Evolutionary conservation across 2,329 filamentous ascomycete genomes (phyloP), one percentile per base, ranked within the genome.

Genomic region (Apiospora koreana): DNA sequence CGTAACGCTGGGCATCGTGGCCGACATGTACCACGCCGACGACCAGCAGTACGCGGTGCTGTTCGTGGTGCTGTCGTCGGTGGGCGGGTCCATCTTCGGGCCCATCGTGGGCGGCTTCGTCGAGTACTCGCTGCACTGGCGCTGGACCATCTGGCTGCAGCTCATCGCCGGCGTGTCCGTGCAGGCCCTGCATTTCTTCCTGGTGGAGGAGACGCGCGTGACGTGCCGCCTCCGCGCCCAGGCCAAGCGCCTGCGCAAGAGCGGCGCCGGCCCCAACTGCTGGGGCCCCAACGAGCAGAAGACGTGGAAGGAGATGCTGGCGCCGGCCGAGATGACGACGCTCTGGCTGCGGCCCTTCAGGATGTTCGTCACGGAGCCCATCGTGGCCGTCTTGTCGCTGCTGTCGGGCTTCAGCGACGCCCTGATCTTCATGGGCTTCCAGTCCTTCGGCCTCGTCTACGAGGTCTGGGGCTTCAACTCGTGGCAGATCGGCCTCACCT

Each of bases 351-450:
- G 89, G 2, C 89, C 90, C n/a, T 91, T 90, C 79, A 82, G 82
- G 70, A 89, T 91, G 85, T 88, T 91, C 75, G 71, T 87, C 65
- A 88, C 83, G 1, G 89, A 92, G 77, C 88, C 88, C 0, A 91
- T 92, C 71, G 89, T 91, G 23, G 79, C 86, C 46, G 85, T 83
- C 69, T 81, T 91, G 4, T 91, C 88, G 3, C 80, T 89, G 1
- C 82, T 91, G 58, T 87, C 84, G 69, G 89, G 89, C 45, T 91
- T 91, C 82, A 87, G 84, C 74, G 89, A 91, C 74, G 88, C 88
- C 1, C 81, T 92, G 58, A 90, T 92, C 76, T 92, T 91, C 80
- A 90, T 89, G 81, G 91, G 91, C 78, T 85, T 92, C 48, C 87
- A 92, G 75, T 89, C 87, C 0, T 91, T 91, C 71, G 79, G 81